phyloP scores from a whole-genome alignment of 495 filamentous ascomycete species.

The Podospora sp. region DNA sequence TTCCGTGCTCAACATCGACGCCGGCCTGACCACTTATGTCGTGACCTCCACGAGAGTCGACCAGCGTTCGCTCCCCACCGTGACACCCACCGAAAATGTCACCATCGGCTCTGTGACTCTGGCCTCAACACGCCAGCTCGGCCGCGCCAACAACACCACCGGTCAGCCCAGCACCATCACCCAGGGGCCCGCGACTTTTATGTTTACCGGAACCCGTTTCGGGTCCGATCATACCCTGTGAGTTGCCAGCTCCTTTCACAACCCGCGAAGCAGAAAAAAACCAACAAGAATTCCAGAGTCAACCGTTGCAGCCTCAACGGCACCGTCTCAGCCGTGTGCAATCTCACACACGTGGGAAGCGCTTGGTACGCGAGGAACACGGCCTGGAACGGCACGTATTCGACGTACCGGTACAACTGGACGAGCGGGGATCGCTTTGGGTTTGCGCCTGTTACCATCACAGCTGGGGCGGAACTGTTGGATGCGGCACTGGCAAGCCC shows the following conservation, averaged over 20 bases:
- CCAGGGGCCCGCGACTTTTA: constrained; percentile 32
- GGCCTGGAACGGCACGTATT: constrained; percentile 30
- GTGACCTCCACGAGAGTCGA: constrained; percentile 29
- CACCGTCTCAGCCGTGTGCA: constrained; percentile 27
- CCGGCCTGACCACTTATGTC: constrained; percentile 28
- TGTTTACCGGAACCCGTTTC: constrained; percentile 28
- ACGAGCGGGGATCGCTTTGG: constrained; percentile 32
- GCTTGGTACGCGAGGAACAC: constrained; percentile 30
- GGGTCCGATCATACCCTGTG: constrained; percentile 22
- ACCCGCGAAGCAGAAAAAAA: not conserved
- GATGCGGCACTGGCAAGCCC: not conserved
- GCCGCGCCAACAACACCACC: constrained; percentile 17
- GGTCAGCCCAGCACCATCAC: constrained; percentile 33
- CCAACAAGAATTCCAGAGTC: constrained; percentile 9
- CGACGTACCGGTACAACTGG: constrained; percentile 35
- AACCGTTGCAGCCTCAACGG: constrained; percentile 32
- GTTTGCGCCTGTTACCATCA: constrained; percentile 35
- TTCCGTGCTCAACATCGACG: constrained; percentile 27
- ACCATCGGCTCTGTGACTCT: constrained; percentile 9
- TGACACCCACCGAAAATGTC: constrained; percentile 13
- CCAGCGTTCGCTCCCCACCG: constrained; percentile 16
- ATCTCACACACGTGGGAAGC: constrained; percentile 30
- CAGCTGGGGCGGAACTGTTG: constrained; percentile 28
- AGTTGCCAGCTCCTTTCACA: not conserved
- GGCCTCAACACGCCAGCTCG: not conserved